These are phyloP conservation scores for Zasmidium angulare DNA, from an alignment of 2,329 filamentous ascomycete genomes.

Conservation along the genomic window DNA sequence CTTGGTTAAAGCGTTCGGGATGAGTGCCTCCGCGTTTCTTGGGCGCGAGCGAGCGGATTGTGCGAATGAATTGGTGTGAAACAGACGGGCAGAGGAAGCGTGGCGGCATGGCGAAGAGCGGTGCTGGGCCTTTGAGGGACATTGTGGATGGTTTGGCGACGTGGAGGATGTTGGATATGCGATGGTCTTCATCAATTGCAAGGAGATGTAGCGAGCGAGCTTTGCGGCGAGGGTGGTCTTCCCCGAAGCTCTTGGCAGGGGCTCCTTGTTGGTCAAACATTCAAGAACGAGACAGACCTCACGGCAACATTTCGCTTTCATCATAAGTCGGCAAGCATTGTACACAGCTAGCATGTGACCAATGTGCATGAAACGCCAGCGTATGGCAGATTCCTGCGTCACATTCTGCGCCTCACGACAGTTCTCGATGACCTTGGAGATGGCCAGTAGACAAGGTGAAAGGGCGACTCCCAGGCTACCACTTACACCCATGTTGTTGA, in stretches of 20 bases:
- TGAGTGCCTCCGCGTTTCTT: conserved; percentile 42
- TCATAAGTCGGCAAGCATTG: too few species aligned
- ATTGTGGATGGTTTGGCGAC: conserved; percentile 17
- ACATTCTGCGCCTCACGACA: too few species aligned
- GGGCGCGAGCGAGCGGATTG: conserved; percentile 56
- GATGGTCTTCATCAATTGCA: neutral
- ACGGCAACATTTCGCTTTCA: too few species aligned
- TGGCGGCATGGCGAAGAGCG: conserved; percentile 31
- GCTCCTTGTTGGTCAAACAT: too few species aligned
- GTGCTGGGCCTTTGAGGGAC: conserved; percentile 26
- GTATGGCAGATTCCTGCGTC: too few species aligned
- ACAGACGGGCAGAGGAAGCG: conserved; percentile 35
- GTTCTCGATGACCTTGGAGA: too few species aligned
- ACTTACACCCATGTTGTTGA: too few species aligned
- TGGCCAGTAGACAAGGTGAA: too few species aligned
- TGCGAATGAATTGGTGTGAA: conserved; percentile 35
- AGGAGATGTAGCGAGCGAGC: neutral
- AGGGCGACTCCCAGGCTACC: neutral
- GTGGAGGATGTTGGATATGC: neutral
- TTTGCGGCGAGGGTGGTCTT: neutral
- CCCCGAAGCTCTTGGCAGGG: too few species aligned
- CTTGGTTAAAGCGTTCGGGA: conserved; percentile 54
- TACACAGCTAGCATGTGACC: too few species aligned
- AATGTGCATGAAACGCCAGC: too few species aligned
- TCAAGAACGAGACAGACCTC: too few species aligned